These are phyloP conservation scores for Apophysomyces ossiformis DNA, from an alignment of 371 early-diverging fungal species.

Conservation along the genomic window DNA sequence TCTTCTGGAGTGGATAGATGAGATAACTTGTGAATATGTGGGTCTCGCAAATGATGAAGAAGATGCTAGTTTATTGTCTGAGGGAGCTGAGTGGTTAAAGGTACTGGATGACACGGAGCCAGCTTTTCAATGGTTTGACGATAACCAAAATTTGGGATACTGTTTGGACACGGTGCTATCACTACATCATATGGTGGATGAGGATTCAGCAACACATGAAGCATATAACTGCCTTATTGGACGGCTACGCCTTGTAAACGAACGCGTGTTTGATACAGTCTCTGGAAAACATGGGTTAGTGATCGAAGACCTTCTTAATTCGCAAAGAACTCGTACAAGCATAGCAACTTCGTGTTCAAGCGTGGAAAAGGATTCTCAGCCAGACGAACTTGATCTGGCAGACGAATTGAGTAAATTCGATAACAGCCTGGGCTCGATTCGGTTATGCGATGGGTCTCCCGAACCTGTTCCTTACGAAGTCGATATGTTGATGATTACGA, in stretches of 20 bases:
- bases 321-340: neutral
- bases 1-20: constrained; percentile 42
- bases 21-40: constrained; percentile 35
- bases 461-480: neutral
- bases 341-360: neutral
- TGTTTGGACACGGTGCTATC: constrained; percentile 20
- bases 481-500: neutral
- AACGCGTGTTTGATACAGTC: constrained; percentile 29
- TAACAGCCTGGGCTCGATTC: neutral
- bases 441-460: constrained; percentile 2
- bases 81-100: constrained; percentile 23
- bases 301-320: constrained; percentile 1
- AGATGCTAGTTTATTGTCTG: constrained; percentile 20
- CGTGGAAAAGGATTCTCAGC: neutral
- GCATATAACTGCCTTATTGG: constrained; percentile 19
- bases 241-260: constrained; percentile 35
- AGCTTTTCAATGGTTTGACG: constrained; percentile 37
- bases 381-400: neutral
- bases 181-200: constrained; percentile 1
- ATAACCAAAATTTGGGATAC: constrained; percentile 18
- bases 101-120: neutral
- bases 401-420: constrained; percentile 7
- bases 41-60: constrained; percentile 33
- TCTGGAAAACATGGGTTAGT: neutral
- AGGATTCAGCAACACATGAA: constrained; percentile 1